Conservation (phyloP, 2,329 filamentous ascomycete species). For the Diaporthe australafricana region DNA sequence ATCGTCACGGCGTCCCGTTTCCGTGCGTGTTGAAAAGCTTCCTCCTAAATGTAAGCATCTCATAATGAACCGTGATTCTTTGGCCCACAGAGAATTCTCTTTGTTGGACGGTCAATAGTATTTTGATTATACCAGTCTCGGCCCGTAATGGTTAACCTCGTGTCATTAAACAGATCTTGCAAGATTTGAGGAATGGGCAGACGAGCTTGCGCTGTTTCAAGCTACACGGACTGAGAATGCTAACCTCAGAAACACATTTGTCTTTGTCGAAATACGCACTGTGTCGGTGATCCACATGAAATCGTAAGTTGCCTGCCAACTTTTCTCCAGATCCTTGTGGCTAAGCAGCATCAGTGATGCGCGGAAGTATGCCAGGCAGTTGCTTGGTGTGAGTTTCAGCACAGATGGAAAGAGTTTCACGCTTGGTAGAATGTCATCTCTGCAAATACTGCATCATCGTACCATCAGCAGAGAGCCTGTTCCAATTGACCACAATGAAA, state of each 20-base stretch:
- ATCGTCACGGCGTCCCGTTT: background rate
- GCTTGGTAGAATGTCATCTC: background rate
- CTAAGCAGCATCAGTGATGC: background rate
- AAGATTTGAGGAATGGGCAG: background rate
- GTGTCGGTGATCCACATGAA: background rate
- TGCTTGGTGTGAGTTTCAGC: background rate
- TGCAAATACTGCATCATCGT: background rate
- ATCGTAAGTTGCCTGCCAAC: background rate
- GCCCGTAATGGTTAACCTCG: background rate
- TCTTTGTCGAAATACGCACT: background rate
- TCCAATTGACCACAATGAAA: background rate
- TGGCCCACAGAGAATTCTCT: too few relatives aligned
- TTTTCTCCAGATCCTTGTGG: background rate
- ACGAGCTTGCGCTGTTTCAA: background rate
- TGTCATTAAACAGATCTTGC: background rate
- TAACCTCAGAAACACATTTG: background rate
- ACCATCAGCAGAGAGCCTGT: background rate
- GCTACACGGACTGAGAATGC: background rate
- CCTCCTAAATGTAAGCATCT: background rate
- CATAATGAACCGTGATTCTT: rapidly evolving
- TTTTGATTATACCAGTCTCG: too few relatives aligned
- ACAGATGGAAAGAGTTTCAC: background rate
- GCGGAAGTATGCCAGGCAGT: background rate
- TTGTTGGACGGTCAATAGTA: too few relatives aligned
- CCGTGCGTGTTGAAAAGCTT: background rate